A percentile compares a stretch with the other conserved stretches of the same genome.
Evolutionary conservation across 176 grass and related monocot genomes (phyloP).

Genomic region (Alopecurus myosuroides): DNA sequence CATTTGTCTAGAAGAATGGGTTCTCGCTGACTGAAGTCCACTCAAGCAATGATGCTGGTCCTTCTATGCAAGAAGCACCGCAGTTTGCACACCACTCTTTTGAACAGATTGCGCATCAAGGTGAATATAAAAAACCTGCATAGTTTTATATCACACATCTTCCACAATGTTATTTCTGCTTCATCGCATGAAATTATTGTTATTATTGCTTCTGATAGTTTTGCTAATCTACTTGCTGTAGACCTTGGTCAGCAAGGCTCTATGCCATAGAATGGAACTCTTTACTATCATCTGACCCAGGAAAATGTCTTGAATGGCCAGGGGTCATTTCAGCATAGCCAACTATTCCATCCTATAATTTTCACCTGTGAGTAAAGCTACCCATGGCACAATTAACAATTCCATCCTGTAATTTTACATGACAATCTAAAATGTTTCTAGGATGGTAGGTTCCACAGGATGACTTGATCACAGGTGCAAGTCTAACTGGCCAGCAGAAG

Average conservation of each 20-base stretch:
- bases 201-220: not conserved
- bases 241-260: not conserved
- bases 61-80: too few relatives aligned
- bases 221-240: not conserved
- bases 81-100: too few relatives aligned
- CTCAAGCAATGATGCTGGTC: too few relatives aligned
- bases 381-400: too few relatives aligned
- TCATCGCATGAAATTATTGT: too few relatives aligned
- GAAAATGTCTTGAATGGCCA: not conserved
- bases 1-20: too few relatives aligned
- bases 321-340: not conserved
- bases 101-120: too few relatives aligned
- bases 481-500: not conserved
- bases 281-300: not conserved
- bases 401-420: not conserved
- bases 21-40: too few relatives aligned
- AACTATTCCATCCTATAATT: not conserved
- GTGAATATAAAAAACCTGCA: too few relatives aligned
- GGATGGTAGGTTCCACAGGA: not conserved
- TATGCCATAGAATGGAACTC: not conserved
- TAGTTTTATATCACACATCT: too few relatives aligned
- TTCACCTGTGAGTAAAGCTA: not conserved
- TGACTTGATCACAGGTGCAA: not conserved
- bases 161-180: too few relatives aligned
- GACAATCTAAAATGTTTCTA: not conserved